These are phyloP conservation scores for Adansonia digitata DNA, from an alignment of 345 rosid species.

Conservation along the genomic window DNA sequence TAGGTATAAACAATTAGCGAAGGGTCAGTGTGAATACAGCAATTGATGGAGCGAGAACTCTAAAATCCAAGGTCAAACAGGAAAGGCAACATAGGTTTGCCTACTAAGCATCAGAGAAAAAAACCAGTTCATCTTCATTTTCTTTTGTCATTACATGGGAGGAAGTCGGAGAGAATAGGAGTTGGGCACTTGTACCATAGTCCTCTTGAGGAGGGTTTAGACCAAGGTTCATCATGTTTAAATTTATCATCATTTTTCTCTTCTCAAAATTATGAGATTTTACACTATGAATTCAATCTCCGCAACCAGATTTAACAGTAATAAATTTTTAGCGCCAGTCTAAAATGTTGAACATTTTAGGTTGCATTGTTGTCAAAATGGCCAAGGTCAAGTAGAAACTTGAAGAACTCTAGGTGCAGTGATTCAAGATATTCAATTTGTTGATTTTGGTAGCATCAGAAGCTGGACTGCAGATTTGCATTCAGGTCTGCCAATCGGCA, in stretches of 20 bases:
- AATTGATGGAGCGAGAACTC: background rate
- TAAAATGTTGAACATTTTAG: background rate
- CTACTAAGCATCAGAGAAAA: background rate
- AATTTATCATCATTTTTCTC: background rate
- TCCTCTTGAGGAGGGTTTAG: background rate
- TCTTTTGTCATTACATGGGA: background rate
- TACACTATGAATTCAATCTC: background rate
- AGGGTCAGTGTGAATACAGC: background rate
- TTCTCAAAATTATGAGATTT: background rate
- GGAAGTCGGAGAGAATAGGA: background rate
- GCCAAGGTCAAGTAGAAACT: background rate
- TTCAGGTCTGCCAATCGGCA: background rate
- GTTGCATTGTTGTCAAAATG: slow-evolving; percentile 1
- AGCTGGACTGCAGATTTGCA: background rate
- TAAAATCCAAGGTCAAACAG: background rate
- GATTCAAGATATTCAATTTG: background rate
- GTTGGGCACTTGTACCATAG: background rate
- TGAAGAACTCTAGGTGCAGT: background rate
- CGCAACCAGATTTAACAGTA: background rate
- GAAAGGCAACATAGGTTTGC: background rate
- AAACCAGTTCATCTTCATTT: background rate
- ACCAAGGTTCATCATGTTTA: background rate
- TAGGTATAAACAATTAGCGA: background rate
- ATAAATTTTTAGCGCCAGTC: background rate
- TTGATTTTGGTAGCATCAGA: background rate